Conservation (phyloP, 768 basidiomycete species). For the Mycena haematopus region DNA sequence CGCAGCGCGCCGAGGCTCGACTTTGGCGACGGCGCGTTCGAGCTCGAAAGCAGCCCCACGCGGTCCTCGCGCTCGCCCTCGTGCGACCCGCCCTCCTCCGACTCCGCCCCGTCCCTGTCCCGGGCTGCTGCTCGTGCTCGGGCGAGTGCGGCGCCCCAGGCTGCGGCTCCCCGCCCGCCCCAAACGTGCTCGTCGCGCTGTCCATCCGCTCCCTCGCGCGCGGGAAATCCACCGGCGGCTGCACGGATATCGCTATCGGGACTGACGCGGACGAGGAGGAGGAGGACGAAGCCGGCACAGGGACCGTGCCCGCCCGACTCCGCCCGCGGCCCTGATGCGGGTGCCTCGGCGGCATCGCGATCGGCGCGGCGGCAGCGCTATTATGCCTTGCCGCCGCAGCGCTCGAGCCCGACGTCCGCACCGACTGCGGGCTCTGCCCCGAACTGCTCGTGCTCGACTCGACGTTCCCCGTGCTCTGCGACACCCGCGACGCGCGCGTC, state of each 20-base stretch:
- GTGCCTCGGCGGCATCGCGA: slow-evolving; percentile 51
- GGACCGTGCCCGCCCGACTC: slow-evolving; percentile 35
- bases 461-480: slow-evolving; percentile 67
- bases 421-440: slow-evolving; percentile 50
- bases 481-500: slow-evolving; percentile 45
- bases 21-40: slow-evolving; percentile 49
- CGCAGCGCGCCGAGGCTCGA: slow-evolving; percentile 52
- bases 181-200: slow-evolving; percentile 31
- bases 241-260: too few species aligned
- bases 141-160: slow-evolving; percentile 6
- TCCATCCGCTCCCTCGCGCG: slow-evolving; percentile 24
- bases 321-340: slow-evolving; percentile 34
- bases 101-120: slow-evolving; percentile 39
- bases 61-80: slow-evolving; percentile 69
- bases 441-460: slow-evolving; percentile 69
- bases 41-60: slow-evolving; percentile 55
- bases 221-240: slow-evolving; percentile 27
- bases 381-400: slow-evolving; percentile 43
- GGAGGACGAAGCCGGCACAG: slow-evolving; percentile 27
- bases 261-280: neutral
- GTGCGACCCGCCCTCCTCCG: slow-evolving; percentile 63
- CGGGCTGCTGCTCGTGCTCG: slow-evolving; percentile 15
- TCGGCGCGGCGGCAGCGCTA: slow-evolving; percentile 35
- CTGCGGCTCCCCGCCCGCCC: slow-evolving; percentile 8
- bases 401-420: slow-evolving; percentile 38